Conservation (phyloP, 1,284 basidiomycete genomes). For the Bondarzewia mesenterica region DNA sequence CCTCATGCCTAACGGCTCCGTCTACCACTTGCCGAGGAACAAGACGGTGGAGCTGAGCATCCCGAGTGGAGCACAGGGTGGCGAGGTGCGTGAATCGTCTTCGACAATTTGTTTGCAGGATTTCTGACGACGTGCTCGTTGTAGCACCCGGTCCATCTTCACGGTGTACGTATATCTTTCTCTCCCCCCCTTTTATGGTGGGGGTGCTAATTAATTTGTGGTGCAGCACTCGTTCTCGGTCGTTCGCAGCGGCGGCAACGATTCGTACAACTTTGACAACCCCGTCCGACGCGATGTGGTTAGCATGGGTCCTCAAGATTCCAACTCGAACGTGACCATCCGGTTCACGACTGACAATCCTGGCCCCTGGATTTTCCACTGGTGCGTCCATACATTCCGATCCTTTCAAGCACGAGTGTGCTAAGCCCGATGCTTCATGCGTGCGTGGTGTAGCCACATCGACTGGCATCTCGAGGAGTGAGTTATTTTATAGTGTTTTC, state of each 20-base stretch:
- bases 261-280: slow-evolving; percentile 24
- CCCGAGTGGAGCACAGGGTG: slow-evolving; percentile 18
- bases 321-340: slow-evolving; percentile 7
- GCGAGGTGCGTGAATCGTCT: slow-evolving; percentile 13
- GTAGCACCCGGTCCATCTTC: slow-evolving; percentile 31
- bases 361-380: slow-evolving; percentile 41
- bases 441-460: slow-evolving; percentile 3
- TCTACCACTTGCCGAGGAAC: slow-evolving; percentile 21
- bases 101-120: not conserved
- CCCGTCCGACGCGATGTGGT: slow-evolving; percentile 25
- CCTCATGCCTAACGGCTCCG: slow-evolving; percentile 22
- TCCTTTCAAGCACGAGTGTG: not conserved
- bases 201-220: not conserved
- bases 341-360: slow-evolving; percentile 33
- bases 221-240: slow-evolving; percentile 2
- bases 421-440: slow-evolving; percentile 17
- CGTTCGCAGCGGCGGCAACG: slow-evolving; percentile 22
- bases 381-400: slow-evolving; percentile 9
- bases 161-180: slow-evolving; percentile 21
- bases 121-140: not conserved
- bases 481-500: not conserved
- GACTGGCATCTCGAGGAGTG: slow-evolving; percentile 33
- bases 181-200: not conserved
- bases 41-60: slow-evolving; percentile 27
- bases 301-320: slow-evolving; percentile 15